A percentile compares a stretch with the other conserved stretches of the same genome.
These are phyloP conservation scores for Penicillium bovifimosum DNA, from an alignment of 495 filamentous ascomycete species.

Conservation along the genomic window DNA sequence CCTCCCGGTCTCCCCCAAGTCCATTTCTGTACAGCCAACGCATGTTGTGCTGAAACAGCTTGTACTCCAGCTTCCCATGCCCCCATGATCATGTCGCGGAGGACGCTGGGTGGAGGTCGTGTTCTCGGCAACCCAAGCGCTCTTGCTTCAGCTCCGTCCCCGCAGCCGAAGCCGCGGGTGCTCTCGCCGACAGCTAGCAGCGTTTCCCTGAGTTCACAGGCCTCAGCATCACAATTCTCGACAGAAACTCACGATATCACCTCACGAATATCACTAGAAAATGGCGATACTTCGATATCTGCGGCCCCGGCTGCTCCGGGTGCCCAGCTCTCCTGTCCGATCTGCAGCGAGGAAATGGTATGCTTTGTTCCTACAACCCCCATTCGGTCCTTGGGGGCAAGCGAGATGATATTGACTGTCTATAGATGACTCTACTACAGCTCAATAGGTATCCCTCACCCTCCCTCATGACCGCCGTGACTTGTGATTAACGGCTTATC, in stretches of 20 bases:
- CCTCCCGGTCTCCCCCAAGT: slow-evolving; percentile 8
- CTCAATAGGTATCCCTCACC: slow-evolving; percentile 65
- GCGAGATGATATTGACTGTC: slow-evolving; percentile 9
- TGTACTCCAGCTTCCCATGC: slow-evolving; percentile 34
- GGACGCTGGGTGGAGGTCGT: slow-evolving; percentile 83
- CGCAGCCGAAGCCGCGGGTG: slow-evolving; percentile 49
- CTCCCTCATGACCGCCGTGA: background rate
- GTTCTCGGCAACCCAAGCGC: slow-evolving; percentile 77
- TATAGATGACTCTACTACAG: slow-evolving; percentile 83
- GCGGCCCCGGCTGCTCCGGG: slow-evolving; percentile 50
- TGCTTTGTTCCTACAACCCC: slow-evolving; percentile 3
- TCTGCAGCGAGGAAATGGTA: slow-evolving; percentile 97
- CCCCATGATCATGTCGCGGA: slow-evolving; percentile 62
- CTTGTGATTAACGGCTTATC: slow-evolving; percentile 17
- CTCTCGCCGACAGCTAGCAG: slow-evolving; percentile 58
- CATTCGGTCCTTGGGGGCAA: slow-evolving; percentile 1
- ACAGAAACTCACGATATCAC: slow-evolving; percentile 54
- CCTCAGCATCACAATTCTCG: slow-evolving; percentile 55
- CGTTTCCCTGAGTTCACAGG: slow-evolving; percentile 55
- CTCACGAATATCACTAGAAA: slow-evolving; percentile 52
- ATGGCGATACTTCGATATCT: slow-evolving; percentile 43
- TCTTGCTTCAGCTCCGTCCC: slow-evolving; percentile 58
- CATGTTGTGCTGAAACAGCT: slow-evolving; percentile 16
- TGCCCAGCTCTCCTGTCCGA: slow-evolving; percentile 77
- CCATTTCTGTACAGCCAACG: slow-evolving; percentile 16